These are phyloP conservation scores for Fragosphaeria purpurea DNA, from an alignment of 2,329 filamentous ascomycete species.

Conservation along the genomic window DNA sequence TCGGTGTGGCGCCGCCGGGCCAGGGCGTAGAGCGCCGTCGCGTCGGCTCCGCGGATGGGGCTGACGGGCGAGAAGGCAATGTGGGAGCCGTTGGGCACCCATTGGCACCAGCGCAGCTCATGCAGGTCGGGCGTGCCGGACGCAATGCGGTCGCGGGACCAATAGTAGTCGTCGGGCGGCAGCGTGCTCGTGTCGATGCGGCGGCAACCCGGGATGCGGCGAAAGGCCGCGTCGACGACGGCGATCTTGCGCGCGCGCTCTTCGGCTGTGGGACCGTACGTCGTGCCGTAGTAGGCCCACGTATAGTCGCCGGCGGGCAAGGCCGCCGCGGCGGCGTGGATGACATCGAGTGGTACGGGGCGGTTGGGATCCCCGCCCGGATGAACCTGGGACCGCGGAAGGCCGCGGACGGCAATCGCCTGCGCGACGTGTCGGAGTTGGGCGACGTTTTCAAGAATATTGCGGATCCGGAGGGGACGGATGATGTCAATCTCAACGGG, in stretches of 20 bases:
- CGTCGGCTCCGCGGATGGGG: slow-evolving; percentile 31
- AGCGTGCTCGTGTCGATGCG: slow-evolving; percentile 17
- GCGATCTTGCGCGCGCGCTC: slow-evolving; percentile 24
- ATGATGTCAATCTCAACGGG: slow-evolving; percentile 31
- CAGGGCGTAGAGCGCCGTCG: slow-evolving; percentile 25
- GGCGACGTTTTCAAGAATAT: slow-evolving; percentile 28
- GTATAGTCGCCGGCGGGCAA: slow-evolving; percentile 24
- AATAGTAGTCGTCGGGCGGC: slow-evolving; percentile 13
- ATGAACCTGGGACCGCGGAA: slow-evolving; percentile 24
- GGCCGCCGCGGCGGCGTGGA: slow-evolving; percentile 21
- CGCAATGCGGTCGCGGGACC: slow-evolving; percentile 10
- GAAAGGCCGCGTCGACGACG: slow-evolving; percentile 24
- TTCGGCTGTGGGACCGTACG: slow-evolving; percentile 22
- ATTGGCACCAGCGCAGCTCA: slow-evolving; percentile 31
- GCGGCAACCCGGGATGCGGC: slow-evolving; percentile 19
- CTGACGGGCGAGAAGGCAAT: slow-evolving; percentile 35
- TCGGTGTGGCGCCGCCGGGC: slow-evolving; percentile 23
- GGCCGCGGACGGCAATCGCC: slow-evolving; percentile 24
- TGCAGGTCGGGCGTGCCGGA: slow-evolving; percentile 12
- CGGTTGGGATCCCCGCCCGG: slow-evolving; percentile 16
- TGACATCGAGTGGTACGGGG: slow-evolving; percentile 21
- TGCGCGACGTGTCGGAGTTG: slow-evolving; percentile 26
- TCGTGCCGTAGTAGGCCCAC: slow-evolving; percentile 26
- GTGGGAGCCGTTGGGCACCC: slow-evolving; percentile 33
- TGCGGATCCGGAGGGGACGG: slow-evolving; percentile 30